A percentile compares a stretch with the other conserved stretches of the same genome.
phyloP scores from a whole-genome alignment of 73 alveolate species.

The Paramecium primaurelia region DNA sequence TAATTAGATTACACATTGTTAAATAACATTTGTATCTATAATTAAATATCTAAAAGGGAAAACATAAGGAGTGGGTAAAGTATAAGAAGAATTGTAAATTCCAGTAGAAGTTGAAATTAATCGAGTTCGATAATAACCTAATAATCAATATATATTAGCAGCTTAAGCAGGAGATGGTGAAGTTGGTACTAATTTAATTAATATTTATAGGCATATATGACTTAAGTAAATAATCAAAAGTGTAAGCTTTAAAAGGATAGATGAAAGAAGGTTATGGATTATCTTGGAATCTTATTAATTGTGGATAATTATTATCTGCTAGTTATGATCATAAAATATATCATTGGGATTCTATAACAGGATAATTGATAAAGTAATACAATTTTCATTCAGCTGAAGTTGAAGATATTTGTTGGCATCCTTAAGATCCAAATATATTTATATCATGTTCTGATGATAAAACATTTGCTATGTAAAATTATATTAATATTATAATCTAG shows the following conservation, averaged over 20 bases:
- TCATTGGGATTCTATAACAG: constrained; percentile 88
- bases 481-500: neutral
- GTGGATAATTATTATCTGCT: constrained; percentile 87
- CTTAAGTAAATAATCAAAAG: constrained; percentile 79
- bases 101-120: constrained; percentile 83
- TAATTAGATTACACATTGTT: neutral
- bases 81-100: neutral
- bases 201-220: constrained; percentile 68
- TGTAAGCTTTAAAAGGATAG: constrained; percentile 87
- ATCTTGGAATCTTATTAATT: neutral
- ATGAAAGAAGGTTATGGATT: constrained; percentile 89
- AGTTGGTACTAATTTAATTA: constrained; percentile 54
- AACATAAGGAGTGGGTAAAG: neutral
- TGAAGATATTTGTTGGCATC: constrained; percentile 96
- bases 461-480: constrained; percentile 69
- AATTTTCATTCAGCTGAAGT: constrained; percentile 75
- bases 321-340: constrained; percentile 89
- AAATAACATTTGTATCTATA: neutral
- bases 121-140: constrained; percentile 95
- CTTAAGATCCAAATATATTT: constrained; percentile 76
- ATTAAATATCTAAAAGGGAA: neutral
- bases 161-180: constrained; percentile 91
- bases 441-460: constrained; percentile 95
- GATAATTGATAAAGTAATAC: neutral
- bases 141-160: constrained; percentile 87